Conservation (phyloP, 2,329 filamentous ascomycete species). For the Davidsoniella australis region DNA sequence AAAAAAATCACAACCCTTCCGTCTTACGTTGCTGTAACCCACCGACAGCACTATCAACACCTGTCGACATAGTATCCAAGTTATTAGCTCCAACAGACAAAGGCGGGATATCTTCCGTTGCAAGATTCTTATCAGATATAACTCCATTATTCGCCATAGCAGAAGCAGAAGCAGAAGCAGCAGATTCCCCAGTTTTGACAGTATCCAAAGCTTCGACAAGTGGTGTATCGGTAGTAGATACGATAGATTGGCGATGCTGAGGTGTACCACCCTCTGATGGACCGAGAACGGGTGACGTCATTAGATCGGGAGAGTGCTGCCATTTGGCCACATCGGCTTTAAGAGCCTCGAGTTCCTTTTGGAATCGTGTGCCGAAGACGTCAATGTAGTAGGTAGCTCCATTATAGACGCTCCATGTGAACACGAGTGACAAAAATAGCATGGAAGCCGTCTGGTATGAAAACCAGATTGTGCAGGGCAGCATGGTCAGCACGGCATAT, state of each 20-base stretch:
- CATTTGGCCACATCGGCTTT: slow-evolving; percentile 78
- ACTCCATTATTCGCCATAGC: neutral
- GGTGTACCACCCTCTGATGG: neutral
- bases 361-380: slow-evolving; percentile 89
- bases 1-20: neutral
- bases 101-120: slow-evolving; percentile 4
- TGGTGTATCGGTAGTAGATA: neutral
- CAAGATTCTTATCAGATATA: neutral
- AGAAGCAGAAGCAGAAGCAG: neutral
- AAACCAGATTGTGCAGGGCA: slow-evolving; percentile 92
- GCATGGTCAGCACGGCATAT: slow-evolving; percentile 83
- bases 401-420: slow-evolving; percentile 90
- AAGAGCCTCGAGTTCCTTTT: slow-evolving; percentile 84
- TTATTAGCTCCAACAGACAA: neutral
- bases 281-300: slow-evolving; percentile 11
- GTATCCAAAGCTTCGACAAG: neutral
- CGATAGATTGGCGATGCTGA: neutral
- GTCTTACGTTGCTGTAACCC: slow-evolving; percentile 9
- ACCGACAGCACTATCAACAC: neutral
- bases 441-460: slow-evolving; percentile 68
- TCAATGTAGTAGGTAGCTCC: slow-evolving; percentile 97
- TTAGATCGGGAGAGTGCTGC: slow-evolving; percentile 45
- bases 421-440: slow-evolving; percentile 62
- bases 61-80: slow-evolving; percentile 2
- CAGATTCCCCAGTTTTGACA: slow-evolving; percentile 3